Base-by-base conservation (phyloP, 257 asterid species). In the Linaria vulgaris region DNA sequence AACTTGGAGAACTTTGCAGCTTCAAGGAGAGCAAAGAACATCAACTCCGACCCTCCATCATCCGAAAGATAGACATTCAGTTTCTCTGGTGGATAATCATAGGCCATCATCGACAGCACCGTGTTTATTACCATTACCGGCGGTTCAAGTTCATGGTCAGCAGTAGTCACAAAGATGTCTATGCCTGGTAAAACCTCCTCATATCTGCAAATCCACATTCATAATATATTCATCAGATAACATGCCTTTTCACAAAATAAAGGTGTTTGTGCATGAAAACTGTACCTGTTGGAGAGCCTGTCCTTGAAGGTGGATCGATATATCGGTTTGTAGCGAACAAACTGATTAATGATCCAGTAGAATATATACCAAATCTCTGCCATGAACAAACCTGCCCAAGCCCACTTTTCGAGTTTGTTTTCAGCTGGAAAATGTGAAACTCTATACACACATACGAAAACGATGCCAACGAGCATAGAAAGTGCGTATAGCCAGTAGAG, bases 161-260 rank as follows among this genome's bases (percentile, higher is more conserved):
- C 82, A 19, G 85, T 80, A 76, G 83, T 77, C 17, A 80, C 85
- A 49, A 77, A 80, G n/a, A 80, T 44, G 59, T 80, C 85, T 1
- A 76, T 62, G 15, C 60, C 66, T 6, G 80, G 82, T 49, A 77
- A 34, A 31, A 68, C 45, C 22, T 71, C 74, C 69, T 48, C 59
- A 37, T 64, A 64, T 54, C 85, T 80, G 78, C 67, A 22, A 52
- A 52, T 43, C 19, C 43, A 14, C 13, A 0, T 19, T 24, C 19
- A n/a, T 7, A 22, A 15, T 13, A 51, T 51, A 0, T 6, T 10
- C 16, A 24, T 30, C 16, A n/a, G n/a, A n/a, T n/a, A n/a, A n/a
- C n/a, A 43, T 46, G 1, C 16, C 4, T 30, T 20, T 25, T 19
- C 17, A 54, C 14, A 15, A 21, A 14, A 54, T 14, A 15, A 21